Evolutionary conservation across 805 yeast genomes (phyloP).

Genomic region (Saccharomycopsis sp.): DNA sequence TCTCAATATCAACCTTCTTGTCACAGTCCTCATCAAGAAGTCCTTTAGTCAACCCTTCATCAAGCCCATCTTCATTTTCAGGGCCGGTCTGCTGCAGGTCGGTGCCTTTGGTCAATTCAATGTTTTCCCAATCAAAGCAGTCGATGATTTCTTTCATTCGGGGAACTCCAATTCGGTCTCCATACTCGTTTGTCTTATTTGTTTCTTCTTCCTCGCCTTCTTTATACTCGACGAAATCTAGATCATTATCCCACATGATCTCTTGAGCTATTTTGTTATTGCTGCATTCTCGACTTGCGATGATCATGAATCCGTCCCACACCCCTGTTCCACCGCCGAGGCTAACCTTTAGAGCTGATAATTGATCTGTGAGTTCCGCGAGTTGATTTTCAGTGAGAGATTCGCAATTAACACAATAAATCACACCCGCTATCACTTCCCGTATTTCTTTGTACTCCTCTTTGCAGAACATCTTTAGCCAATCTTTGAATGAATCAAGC

Average conservation of each 20-base stretch:
- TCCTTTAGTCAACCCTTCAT: slow-evolving; percentile 26
- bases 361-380: slow-evolving; percentile 37
- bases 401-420: slow-evolving; percentile 44
- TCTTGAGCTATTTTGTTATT: slow-evolving; percentile 4
- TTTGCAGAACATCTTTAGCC: slow-evolving; percentile 55
- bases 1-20: slow-evolving; percentile 8
- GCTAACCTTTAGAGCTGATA: slow-evolving; percentile 25
- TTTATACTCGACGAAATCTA: slow-evolving; percentile 13
- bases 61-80: slow-evolving; percentile 25
- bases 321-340: slow-evolving; percentile 24
- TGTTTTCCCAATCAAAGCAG: slow-evolving; percentile 18
- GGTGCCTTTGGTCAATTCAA: slow-evolving; percentile 4
- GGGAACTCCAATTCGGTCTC: slow-evolving; percentile 16
- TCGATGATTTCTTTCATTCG: slow-evolving; percentile 17
- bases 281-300: slow-evolving; percentile 6
- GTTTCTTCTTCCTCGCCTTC: not conserved
- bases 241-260: slow-evolving; percentile 17
- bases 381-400: slow-evolving; percentile 43
- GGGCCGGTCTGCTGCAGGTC: not conserved
- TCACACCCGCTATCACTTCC: slow-evolving; percentile 80
- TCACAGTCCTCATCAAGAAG: slow-evolving; percentile 13
- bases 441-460: slow-evolving; percentile 61
- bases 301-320: slow-evolving; percentile 17
- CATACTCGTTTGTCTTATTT: slow-evolving; percentile 14
- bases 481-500: slow-evolving; percentile 8